Percentiles rank a stretch among this genome's conserved stretches.
phyloP scores from a whole-genome alignment of 2,329 filamentous ascomycete species.

The Hymenoscyphus scutula region DNA sequence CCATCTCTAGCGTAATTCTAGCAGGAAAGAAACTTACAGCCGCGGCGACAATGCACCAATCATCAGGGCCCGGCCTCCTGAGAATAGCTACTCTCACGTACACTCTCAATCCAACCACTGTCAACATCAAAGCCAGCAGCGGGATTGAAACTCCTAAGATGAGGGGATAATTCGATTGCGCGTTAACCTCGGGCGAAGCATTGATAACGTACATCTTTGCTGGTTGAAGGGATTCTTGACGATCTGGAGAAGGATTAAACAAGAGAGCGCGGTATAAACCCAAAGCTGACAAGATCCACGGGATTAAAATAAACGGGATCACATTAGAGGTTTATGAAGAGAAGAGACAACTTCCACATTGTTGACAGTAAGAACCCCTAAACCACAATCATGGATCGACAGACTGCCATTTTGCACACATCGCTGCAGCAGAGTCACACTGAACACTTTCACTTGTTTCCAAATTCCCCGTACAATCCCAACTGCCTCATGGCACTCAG shows the following conservation, averaged over 20 bases:
- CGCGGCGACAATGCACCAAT: slow-evolving; percentile 40
- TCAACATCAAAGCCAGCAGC: slow-evolving; percentile 43
- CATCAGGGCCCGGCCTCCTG: slow-evolving; percentile 44
- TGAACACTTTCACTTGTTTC: not conserved
- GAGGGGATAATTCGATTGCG: slow-evolving; percentile 46
- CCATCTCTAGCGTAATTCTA: not conserved
- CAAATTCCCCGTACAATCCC: slow-evolving; percentile 1
- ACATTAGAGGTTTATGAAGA: not conserved
- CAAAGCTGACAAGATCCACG: not conserved
- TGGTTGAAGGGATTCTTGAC: not conserved
- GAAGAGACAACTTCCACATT: not conserved
- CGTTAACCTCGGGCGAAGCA: slow-evolving; percentile 47
- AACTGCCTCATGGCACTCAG: slow-evolving; percentile 1
- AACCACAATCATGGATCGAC: not conserved
- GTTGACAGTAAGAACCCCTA: not conserved
- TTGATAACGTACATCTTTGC: slow-evolving; percentile 51
- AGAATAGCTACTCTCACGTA: slow-evolving; percentile 45
- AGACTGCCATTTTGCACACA: not conserved
- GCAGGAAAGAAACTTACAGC: slow-evolving; percentile 49
- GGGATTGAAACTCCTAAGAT: slow-evolving; percentile 50
- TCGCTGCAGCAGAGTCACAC: not conserved
- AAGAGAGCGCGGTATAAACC: not conserved
- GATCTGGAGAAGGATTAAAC: not conserved
- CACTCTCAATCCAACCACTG: slow-evolving; percentile 29
- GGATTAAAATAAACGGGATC: not conserved